These are phyloP conservation scores for Pythium rishiriense DNA, from an alignment of 352 stramenopile genomes.

Conservation along the genomic window DNA sequence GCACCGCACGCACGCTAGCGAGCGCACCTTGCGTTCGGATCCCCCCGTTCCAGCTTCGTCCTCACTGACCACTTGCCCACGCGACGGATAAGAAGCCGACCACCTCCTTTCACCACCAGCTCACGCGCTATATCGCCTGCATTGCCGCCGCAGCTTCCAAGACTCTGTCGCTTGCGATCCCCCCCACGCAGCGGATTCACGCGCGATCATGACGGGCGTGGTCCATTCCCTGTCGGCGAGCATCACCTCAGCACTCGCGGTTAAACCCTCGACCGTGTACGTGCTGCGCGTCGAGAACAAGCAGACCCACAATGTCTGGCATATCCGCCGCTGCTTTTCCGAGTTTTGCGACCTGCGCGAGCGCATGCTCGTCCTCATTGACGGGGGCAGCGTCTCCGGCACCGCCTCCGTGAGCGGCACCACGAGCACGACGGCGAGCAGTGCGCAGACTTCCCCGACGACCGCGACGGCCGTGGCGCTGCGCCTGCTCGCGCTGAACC, in stretches of 20 bases:
- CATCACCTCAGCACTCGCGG: constrained; percentile 65
- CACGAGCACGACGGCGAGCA: not conserved
- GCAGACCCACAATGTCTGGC: constrained; percentile 46
- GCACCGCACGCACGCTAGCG: no score
- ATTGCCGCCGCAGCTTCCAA: not conserved
- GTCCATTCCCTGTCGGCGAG: constrained; percentile 51
- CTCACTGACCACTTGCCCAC: constrained; percentile 16
- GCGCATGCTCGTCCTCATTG: constrained; percentile 61
- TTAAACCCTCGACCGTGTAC: constrained; percentile 80
- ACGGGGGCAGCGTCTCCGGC: not conserved
- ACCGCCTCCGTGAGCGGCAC: not conserved
- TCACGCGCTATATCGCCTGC: not conserved
- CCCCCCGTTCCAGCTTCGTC: not conserved
- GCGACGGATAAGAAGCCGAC: constrained; percentile 13
- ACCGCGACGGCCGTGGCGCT: constrained; percentile 10
- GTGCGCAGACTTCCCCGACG: constrained; percentile 20
- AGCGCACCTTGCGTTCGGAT: not conserved
- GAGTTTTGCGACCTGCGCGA: constrained; percentile 77
- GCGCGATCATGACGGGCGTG: constrained; percentile 45
- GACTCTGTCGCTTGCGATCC: not conserved
- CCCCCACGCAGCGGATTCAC: no score
- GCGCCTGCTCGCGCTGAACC: constrained; percentile 18
- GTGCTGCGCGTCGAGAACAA: constrained; percentile 61
- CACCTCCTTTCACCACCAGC: not conserved
- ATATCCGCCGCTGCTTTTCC: constrained; percentile 69